Base-by-base conservation (phyloP, 306 rosid genomes). In the Quercus aquifolioides region DNA sequence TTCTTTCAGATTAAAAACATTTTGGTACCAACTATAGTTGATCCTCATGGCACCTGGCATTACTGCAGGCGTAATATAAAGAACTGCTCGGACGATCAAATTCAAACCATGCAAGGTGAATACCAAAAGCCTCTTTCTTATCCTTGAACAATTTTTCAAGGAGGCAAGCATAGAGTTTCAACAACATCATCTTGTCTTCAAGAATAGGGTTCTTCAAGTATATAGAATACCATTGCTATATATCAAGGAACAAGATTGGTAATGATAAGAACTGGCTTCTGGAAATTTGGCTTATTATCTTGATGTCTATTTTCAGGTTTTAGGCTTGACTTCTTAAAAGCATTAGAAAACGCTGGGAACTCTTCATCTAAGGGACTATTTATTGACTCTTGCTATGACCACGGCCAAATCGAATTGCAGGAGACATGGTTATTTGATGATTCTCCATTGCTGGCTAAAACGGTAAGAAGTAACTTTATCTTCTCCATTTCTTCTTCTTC, bases 371-470 rank as follows among this genome's bases (percentile, higher is more conserved):
- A 85, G 56, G 98, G 97, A 79, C 26, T 91, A 87, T 95, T 93
- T 52, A 85, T 93, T 55, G 98, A 93, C 82, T 84, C 97, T 67
- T 95, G 98, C 88, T 93, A 93, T 76, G 89, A 92, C 1, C 99
- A 95, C 75, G 90, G 99, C 85, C 99, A 95, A 90, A 93, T 92
- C 12, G 97, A 90, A 88, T 74, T 58, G 92, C 99, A 95, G 83
- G 99, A 91, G 78, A 85, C 92, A 43, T 95, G 99, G 99, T 64
- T 90, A 52, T 82, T 88, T 80, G 78, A 60, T 9, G 90, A 90
- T 82, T 93, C 99, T 68, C 99, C 99, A 3, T 4, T 71, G 68
- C 80, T 95, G 25, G 74, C 12, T 79, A 87, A 83, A 43, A 89
- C 76, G 78, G 99, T 95, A 93, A 81, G 91, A 78, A 28, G 51